Evolutionary conservation across 176 grass and related monocot genomes (phyloP), one percentile per base, ranked within the genome.

Genomic region (Alloteropsis semialata): DNA sequence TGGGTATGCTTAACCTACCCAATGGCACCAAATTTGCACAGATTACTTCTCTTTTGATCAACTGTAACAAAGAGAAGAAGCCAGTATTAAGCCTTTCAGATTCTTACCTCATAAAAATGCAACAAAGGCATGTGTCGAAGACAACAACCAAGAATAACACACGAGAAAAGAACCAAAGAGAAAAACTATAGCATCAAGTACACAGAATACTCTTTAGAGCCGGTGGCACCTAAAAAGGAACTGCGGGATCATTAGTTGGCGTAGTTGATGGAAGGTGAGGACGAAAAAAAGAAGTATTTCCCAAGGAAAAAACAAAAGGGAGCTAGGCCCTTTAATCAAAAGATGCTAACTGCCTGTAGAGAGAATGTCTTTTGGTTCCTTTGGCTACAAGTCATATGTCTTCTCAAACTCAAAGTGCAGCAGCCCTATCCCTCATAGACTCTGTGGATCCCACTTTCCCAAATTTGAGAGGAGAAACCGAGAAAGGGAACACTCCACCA

Each of bases 321-420:
- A 69, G 49, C 49, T 51, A 51, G 13, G 41, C 33, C 73, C 90
- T 91, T 88, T 78, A 91, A 77, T 85, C 72, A 88, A 88, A 91
- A 85, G 90, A 92, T 92, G 82, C 70, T 85, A 81, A 81, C 85
- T 74, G 75, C 81, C 77, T 30, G 37, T 81, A 65, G 69, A 84
- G 85, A 71, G 89, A 91, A 91, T 91, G 89, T 91, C 70, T 84
- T 83, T 84, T 65, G 62, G 63, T 91, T 87, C 81, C 89, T 91
- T 91, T 84, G 77, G 71, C 70, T 79, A 88, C 61, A 84, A 81
- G 84, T 84, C 83, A 84, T 81, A 64, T 63, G 81, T 88, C 70
- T 88, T 81, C 59, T 63, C 64, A 21, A 81, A 76, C 78, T 81
- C 76, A 85, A 88, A 65, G 65, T 77, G 77, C 84, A 74, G 73